phyloP scores from a whole-genome alignment of 768 basidiomycete genomes.

The Tylopilus rubrobrunneus region DNA sequence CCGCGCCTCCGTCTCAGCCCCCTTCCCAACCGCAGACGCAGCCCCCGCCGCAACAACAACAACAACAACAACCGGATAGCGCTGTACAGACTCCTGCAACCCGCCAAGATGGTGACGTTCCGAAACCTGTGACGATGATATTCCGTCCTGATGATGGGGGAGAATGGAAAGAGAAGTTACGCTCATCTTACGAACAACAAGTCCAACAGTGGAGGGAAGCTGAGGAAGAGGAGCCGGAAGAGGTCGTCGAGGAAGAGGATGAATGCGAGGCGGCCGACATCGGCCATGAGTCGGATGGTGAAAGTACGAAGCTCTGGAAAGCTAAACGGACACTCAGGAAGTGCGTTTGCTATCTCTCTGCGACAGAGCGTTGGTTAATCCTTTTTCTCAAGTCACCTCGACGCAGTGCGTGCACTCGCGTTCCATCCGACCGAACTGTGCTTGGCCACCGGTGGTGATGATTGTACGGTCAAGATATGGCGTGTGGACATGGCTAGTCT shows the following conservation, averaged over 20 bases:
- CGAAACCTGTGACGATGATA: constrained; percentile 58
- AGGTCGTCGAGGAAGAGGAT: constrained; percentile 65
- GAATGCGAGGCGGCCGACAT: constrained; percentile 53
- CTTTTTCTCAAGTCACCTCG: constrained; percentile 67
- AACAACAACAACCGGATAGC: constrained; percentile 21
- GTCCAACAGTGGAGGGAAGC: constrained; percentile 42
- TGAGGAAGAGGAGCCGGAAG: constrained; percentile 57
- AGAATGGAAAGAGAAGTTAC: constrained; percentile 81
- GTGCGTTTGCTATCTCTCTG: constrained; percentile 46
- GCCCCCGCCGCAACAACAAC: constrained; percentile 15
- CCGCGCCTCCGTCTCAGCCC: constrained; percentile 32
- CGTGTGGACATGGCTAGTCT: constrained; percentile 75
- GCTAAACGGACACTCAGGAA: constrained; percentile 84
- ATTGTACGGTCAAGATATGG: constrained; percentile 96
- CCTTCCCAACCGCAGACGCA: constrained; percentile 21
- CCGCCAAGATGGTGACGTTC: constrained; percentile 16
- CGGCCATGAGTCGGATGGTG: constrained; percentile 61
- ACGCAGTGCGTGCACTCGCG: constrained; percentile 84
- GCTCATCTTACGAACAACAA: constrained; percentile 54
- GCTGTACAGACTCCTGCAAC: constrained; percentile 8
- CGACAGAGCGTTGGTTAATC: constrained; percentile 2
- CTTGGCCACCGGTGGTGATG: constrained; percentile 92
- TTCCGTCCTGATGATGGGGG: constrained; percentile 83
- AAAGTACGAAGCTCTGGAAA: constrained; percentile 77
- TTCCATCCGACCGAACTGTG: constrained; percentile 86